Conservation (phyloP, 2,329 filamentous ascomycete species). For the Elsinoe ampelina region DNA sequence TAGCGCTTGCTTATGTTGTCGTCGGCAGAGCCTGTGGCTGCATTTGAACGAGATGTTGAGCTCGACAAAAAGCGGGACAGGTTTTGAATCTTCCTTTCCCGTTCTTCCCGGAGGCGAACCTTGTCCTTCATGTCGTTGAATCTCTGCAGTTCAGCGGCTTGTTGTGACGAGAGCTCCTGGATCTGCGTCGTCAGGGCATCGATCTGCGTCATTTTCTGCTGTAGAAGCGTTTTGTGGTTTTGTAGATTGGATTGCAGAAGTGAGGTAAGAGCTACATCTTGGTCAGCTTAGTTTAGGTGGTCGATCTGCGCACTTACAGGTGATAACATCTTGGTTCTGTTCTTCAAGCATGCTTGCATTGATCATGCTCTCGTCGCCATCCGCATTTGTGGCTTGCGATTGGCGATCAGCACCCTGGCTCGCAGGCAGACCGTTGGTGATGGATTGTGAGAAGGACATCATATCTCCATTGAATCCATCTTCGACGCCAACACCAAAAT, state of each 20-base stretch:
- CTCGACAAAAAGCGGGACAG: slow-evolving; percentile 54
- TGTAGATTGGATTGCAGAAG: slow-evolving; percentile 70
- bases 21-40: background rate
- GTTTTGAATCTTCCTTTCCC: slow-evolving; percentile 64
- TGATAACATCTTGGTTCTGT: slow-evolving; percentile 69
- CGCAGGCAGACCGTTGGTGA: slow-evolving; percentile 17
- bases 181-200: slow-evolving; percentile 74
- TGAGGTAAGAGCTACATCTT: slow-evolving; percentile 61
- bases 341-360: slow-evolving; percentile 40
- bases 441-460: slow-evolving; percentile 19
- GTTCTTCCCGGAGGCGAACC: slow-evolving; percentile 54
- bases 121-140: slow-evolving; percentile 62
- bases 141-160: slow-evolving; percentile 66
- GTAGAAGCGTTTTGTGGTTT: slow-evolving; percentile 71
- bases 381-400: slow-evolving; percentile 5
- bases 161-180: slow-evolving; percentile 66
- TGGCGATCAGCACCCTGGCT: slow-evolving; percentile 13
- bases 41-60: background rate
- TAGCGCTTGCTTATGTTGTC: background rate
- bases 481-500: slow-evolving; percentile 82
- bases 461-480: slow-evolving; percentile 11
- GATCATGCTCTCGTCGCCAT: slow-evolving; percentile 8
- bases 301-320: slow-evolving; percentile 48
- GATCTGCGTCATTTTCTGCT: slow-evolving; percentile 72
- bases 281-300: slow-evolving; percentile 19